Evolutionary conservation across 129 eudicot genomes (phyloP).

Genomic region (Chrysanthemum seticuspe): DNA sequence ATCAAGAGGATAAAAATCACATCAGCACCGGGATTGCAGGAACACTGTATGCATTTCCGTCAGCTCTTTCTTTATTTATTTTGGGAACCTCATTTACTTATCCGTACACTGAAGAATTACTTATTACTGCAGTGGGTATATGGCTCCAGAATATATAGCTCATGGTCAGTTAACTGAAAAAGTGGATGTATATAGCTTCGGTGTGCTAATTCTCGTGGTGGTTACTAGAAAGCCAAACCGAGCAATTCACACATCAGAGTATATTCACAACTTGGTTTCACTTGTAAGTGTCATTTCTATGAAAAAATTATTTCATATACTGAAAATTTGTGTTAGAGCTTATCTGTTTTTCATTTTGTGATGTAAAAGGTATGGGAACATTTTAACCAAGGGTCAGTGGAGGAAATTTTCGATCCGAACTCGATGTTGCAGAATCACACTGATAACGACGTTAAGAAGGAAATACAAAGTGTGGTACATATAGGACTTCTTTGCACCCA

Average conservation of each 20-base stretch:
- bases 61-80: too few relatives aligned
- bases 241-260: conserved; percentile 43
- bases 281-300: conserved; percentile 37
- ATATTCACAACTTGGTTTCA: conserved; percentile 49
- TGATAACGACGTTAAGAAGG: conserved; percentile 29
- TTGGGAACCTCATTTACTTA: too few relatives aligned
- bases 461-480: conserved; percentile 59
- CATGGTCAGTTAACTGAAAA: conserved; percentile 71
- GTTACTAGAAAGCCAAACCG: conserved; percentile 65
- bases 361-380: conserved; percentile 65
- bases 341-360: neutral
- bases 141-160: conserved; percentile 78
- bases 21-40: too few relatives aligned
- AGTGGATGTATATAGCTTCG: conserved; percentile 74
- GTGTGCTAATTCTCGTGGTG: conserved; percentile 68
- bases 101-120: neutral
- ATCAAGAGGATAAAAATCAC: too few relatives aligned
- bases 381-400: conserved; percentile 48
- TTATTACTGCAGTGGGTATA: conserved; percentile 46
- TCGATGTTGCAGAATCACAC: conserved; percentile 35
- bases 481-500: conserved; percentile 81
- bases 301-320: neutral
- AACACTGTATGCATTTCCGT: too few relatives aligned
- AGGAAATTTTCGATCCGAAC: conserved; percentile 61
- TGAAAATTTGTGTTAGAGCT: too few relatives aligned